A percentile compares a stretch with the other conserved stretches of the same genome.
phyloP scores from a whole-genome alignment of 2,329 filamentous ascomycete species.

The Chaetomium olivaceum region DNA sequence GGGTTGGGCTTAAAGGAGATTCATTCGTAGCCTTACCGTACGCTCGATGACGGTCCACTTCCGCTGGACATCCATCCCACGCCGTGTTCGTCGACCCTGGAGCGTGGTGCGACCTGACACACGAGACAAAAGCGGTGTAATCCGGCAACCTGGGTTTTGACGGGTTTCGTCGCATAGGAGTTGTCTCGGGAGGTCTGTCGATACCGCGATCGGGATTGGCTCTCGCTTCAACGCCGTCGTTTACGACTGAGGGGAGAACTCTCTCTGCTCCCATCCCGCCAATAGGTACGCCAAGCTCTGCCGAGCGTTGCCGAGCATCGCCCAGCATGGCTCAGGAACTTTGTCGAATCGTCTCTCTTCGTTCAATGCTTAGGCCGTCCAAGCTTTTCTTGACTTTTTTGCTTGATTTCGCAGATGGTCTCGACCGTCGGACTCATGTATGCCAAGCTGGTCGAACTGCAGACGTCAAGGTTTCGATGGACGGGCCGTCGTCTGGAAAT shows the following conservation, averaged over 20 bases:
- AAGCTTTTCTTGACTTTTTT: slow-evolving; percentile 7
- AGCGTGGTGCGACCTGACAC: slow-evolving; percentile 3
- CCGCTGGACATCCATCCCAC: slow-evolving; percentile 1
- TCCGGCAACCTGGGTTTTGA: slow-evolving; percentile 3
- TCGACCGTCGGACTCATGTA: not conserved
- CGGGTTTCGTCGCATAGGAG: not conserved
- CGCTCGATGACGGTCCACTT: not conserved
- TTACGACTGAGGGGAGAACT: not conserved
- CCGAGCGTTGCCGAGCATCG: slow-evolving; percentile 4
- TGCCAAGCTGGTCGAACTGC: slow-evolving; percentile 7
- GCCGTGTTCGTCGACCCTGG: not conserved
- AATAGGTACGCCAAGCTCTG: too few relatives aligned
- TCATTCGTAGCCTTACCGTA: slow-evolving; percentile 10
- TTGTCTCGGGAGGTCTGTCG: slow-evolving; percentile 10
- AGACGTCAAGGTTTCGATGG: not conserved
- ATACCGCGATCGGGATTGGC: not conserved
- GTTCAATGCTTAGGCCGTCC: slow-evolving; percentile 2
- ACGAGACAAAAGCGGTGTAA: not conserved
- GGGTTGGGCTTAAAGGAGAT: not conserved
- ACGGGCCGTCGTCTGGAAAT: not conserved
- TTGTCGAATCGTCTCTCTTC: not conserved
- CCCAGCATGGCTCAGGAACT: slow-evolving; percentile 1
- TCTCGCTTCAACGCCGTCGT: not conserved
- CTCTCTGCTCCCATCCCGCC: not conserved
- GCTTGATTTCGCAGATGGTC: not conserved